Evolutionary conservation across 768 basidiomycete species (phyloP).

Genomic region (Pholiota molesta): DNA sequence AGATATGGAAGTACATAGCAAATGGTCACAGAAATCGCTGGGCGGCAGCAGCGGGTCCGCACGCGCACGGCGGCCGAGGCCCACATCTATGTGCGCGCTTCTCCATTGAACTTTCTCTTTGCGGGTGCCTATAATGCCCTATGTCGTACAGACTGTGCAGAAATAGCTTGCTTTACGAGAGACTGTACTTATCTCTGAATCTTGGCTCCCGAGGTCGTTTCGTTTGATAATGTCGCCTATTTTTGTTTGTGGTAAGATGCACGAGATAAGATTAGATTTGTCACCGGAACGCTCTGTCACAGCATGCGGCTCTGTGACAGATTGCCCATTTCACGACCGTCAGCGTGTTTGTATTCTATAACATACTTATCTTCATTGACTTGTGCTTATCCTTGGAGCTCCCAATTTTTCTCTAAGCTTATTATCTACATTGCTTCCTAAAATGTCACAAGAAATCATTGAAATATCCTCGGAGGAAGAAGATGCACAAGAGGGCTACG

Average conservation of each 20-base stretch:
- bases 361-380: not conserved
- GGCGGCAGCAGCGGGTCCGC: not conserved
- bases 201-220: not conserved
- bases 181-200: constrained; percentile 5
- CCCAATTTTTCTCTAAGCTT: not conserved
- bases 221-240: not conserved
- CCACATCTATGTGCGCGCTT: not conserved
- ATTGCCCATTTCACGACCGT: not conserved
- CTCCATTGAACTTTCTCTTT: not conserved
- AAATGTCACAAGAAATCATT: constrained; percentile 33
- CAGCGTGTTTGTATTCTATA: not conserved
- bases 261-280: constrained; percentile 13
- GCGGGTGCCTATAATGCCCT: not conserved
- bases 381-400: not conserved
- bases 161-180: constrained; percentile 11
- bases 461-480: constrained; percentile 36
- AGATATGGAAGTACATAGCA: not conserved
- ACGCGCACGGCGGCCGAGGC: not conserved
- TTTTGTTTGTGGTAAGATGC: not conserved
- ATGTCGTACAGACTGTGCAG: not conserved
- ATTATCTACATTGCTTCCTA: too few relatives aligned
- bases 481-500: constrained; percentile 30
- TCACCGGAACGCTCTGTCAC: constrained; percentile 16
- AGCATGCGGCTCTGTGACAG: constrained; percentile 6
- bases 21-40: not conserved